These are phyloP conservation scores for Ophidiomyces ophidiicola DNA, from an alignment of 2,329 filamentous ascomycete species.

Conservation along the genomic window DNA sequence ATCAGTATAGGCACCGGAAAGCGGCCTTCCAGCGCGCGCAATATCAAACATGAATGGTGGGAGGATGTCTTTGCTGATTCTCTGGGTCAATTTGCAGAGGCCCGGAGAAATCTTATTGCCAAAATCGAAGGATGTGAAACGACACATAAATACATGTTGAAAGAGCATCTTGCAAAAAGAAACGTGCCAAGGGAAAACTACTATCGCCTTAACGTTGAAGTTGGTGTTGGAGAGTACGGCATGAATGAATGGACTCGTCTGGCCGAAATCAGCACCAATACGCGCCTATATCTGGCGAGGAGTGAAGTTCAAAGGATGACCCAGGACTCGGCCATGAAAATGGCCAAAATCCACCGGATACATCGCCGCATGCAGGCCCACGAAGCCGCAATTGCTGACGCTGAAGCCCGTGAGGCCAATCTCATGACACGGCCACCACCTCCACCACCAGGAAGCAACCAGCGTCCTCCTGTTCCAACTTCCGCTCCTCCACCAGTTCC, in stretches of 20 bases:
- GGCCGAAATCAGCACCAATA: conserved; percentile 90
- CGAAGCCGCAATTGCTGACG: conserved; percentile 26
- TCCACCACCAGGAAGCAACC: conserved; percentile 5
- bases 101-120: conserved; percentile 64
- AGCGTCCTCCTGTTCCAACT: conserved; percentile 14
- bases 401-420: conserved; percentile 16
- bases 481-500: conserved; percentile 21
- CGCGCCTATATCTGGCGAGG: conserved; percentile 66
- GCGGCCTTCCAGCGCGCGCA: conserved; percentile 58
- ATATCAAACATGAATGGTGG: conserved; percentile 68
- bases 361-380: conserved; percentile 53
- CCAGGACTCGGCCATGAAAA: conserved; percentile 60
- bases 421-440: conserved; percentile 10
- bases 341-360: conserved; percentile 71
- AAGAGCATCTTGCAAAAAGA: conserved; percentile 62
- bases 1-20: conserved; percentile 91
- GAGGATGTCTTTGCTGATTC: conserved; percentile 69
- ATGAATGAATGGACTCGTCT: conserved; percentile 97
- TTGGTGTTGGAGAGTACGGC: conserved; percentile 89
- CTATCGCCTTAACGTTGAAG: conserved; percentile 90
- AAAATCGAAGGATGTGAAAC: conserved; percentile 95
- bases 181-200: conserved; percentile 82
- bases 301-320: conserved; percentile 66
- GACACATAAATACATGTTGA: conserved; percentile 76
- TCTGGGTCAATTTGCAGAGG: conserved; percentile 95